Evolutionary conservation across 164 flowering plant species (phyloP).

Genomic region (Houttuynia cordata): DNA sequence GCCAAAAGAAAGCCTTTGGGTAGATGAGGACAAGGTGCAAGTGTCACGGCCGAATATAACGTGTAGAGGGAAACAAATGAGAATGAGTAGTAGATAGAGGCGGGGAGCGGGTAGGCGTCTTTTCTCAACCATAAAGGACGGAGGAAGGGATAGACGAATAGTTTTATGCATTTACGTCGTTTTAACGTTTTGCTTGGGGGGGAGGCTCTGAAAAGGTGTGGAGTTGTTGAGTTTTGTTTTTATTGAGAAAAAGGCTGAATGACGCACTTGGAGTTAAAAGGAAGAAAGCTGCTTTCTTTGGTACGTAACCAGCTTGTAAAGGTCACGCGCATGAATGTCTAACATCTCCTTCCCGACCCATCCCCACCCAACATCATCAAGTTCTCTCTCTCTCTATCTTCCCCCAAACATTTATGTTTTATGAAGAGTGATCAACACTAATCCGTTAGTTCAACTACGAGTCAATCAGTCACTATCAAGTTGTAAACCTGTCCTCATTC

Average conservation of each 20-base stretch:
- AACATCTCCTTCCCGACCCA: no score
- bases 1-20: conserved; percentile 3
- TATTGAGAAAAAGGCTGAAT: not conserved
- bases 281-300: not conserved
- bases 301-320: not conserved
- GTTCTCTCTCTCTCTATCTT: no score
- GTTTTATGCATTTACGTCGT: not conserved
- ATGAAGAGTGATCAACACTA: no score
- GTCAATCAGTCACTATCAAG: no score
- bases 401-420: no score
- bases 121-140: not conserved
- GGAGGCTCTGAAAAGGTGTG: not conserved
- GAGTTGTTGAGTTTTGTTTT: conserved; percentile 1
- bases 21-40: not conserved
- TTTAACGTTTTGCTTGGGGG: not conserved
- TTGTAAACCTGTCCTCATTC: no score
- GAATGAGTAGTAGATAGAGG: not conserved
- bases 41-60: conserved; percentile 1
- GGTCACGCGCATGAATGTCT: not conserved
- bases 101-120: not conserved
- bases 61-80: not conserved
- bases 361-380: no score
- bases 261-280: not conserved
- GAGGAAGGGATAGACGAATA: not conserved
- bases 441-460: no score